Conservation (phyloP, 208 protist species). For the Porcisia hertigi region DNA sequence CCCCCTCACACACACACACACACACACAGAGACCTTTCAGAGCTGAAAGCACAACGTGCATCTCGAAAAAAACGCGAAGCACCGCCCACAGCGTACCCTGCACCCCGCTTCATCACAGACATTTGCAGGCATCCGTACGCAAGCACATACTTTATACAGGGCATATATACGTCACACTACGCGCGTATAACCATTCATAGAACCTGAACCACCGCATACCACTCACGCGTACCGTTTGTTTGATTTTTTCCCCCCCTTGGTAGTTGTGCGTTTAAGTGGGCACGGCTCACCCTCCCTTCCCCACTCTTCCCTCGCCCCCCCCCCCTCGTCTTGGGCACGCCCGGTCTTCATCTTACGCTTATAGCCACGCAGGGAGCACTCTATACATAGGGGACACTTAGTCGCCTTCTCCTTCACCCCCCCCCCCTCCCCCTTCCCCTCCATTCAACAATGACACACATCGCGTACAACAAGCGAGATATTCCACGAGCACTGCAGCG, state of each 20-base stretch:
- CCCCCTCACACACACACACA: too few relatives aligned
- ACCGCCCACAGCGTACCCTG: background rate
- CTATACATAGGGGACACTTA: background rate
- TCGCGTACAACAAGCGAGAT: slow-evolving; percentile 24
- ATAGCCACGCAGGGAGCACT: background rate
- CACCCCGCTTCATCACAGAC: background rate
- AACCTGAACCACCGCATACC: background rate
- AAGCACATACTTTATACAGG: background rate
- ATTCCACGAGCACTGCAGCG: slow-evolving; percentile 38
- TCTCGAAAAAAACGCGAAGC: background rate
- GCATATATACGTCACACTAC: background rate
- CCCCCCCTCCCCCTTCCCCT: background rate
- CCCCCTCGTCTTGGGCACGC: too few relatives aligned
- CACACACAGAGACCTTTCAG: too few relatives aligned
- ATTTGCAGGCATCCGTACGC: background rate
- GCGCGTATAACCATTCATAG: background rate
- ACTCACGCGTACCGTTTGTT: background rate
- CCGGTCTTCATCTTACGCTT: background rate
- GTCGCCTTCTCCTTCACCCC: background rate
- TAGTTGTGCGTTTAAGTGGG: too few relatives aligned
- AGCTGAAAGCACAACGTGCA: background rate
- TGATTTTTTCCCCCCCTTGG: background rate
- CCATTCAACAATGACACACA: slow-evolving; percentile 1
- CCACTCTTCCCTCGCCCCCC: too few relatives aligned
- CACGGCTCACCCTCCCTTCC: too few relatives aligned